Base-by-base conservation (phyloP, 306 rosid genomes). In the Cajanus cajan region DNA sequence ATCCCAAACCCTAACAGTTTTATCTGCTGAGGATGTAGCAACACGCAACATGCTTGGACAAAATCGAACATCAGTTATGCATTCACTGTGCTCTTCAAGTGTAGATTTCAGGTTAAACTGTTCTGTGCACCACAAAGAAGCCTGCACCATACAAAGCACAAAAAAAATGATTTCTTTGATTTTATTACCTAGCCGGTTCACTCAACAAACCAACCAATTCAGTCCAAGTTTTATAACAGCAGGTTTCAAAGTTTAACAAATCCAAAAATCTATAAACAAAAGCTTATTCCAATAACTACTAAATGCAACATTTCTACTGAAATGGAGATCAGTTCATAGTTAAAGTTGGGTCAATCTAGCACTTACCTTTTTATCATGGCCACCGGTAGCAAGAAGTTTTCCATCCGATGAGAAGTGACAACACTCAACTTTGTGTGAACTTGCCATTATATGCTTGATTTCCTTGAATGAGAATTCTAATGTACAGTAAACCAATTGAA, bases 381-480 rank as follows among this genome's bases (percentile, higher is more conserved):
- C 98, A 82, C 91, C 97, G n/a, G 93, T 94, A 70, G 89, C 97
- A 84, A 93, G 86, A 79, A 90, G 85, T 83, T 90, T 93, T 71
- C 98, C 98, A 76, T 93, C 96, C 40, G 89, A 86, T 54, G 98
- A 94, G 83, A 94, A 94, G 83, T 92, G 85, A 78, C 97, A 94
- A 45, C 97, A 89, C 80, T 89, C 94, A 64, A 92, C 79, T 87
- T 90, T 86, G 41, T 55, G 83, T 8, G 86, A 59, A 83, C 97
- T 87, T 36, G 91, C 94, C 66, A 75, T 41, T 81, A 85, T 82
- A 67, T 8, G 84, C 71, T 50, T 80, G 47, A 79, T 83, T 78
- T 92, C 94, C 68, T 74, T 80, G 65, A 92, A 77, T 31, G 85
- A 51, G 73, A 79, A 69, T 41, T 87, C 98, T 90, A 71, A 47